These are phyloP conservation scores for Volvariella surrecta DNA, from an alignment of 1,284 basidiomycete genomes.

Conservation along the genomic window DNA sequence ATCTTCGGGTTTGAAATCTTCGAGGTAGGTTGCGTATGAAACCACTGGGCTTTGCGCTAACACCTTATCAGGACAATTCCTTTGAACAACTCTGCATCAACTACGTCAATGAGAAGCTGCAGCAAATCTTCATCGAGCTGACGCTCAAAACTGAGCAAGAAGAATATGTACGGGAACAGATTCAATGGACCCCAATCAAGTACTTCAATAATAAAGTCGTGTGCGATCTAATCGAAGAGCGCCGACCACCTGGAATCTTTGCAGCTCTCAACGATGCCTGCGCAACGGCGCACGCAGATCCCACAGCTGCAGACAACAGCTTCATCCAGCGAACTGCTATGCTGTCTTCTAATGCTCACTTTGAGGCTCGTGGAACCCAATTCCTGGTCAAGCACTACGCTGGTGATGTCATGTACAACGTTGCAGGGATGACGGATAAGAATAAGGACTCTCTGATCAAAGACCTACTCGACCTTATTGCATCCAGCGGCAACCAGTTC, in stretches of 20 bases:
- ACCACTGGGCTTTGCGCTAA: slow-evolving; percentile 1
- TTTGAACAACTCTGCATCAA: slow-evolving; percentile 99
- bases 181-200: slow-evolving; percentile 99
- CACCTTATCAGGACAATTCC: slow-evolving; percentile 73
- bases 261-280: slow-evolving; percentile 98
- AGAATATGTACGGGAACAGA: slow-evolving; percentile 97
- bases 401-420: slow-evolving; percentile 98
- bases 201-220: slow-evolving; percentile 97
- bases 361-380: slow-evolving; percentile 85
- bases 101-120: slow-evolving; percentile 99
- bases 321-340: slow-evolving; percentile 89
- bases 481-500: slow-evolving; percentile 75
- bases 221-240: slow-evolving; percentile 96
- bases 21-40: slow-evolving; percentile 40
- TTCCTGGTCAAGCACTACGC: slow-evolving; percentile 94
- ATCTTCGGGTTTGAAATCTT: slow-evolving; percentile 99
- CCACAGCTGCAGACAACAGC: slow-evolving; percentile 92
- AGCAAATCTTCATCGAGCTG: slow-evolving; percentile 99
- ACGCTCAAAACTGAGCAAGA: slow-evolving; percentile 99
- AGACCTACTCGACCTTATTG: slow-evolving; percentile 89
- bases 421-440: slow-evolving; percentile 99
- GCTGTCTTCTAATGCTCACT: slow-evolving; percentile 81
- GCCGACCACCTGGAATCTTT: slow-evolving; percentile 94
- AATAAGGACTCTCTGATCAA: slow-evolving; percentile 98
- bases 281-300: slow-evolving; percentile 97